Percentiles rank a stretch among this genome's conserved stretches.
phyloP scores from a whole-genome alignment of 2,329 filamentous ascomycete genomes.

The Fusarium sp. region DNA sequence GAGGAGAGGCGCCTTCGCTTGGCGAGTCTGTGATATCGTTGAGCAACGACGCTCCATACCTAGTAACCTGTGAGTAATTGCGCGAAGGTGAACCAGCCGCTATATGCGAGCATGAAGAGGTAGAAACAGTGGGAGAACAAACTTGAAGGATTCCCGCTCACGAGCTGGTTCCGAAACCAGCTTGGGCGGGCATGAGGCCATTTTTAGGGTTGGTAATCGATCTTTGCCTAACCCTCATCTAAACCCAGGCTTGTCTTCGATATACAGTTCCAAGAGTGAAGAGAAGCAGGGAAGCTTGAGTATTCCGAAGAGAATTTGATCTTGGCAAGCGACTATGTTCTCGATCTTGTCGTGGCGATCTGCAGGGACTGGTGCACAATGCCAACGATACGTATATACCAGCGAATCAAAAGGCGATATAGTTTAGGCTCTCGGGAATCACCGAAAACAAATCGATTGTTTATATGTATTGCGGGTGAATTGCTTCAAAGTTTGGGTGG shows the following conservation, averaged over 20 bases:
- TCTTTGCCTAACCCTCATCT: background rate
- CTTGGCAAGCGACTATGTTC: background rate
- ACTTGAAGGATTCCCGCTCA: conserved; percentile 35
- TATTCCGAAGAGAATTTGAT: background rate
- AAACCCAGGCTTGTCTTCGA: background rate
- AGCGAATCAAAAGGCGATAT: background rate
- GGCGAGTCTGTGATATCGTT: conserved; percentile 16
- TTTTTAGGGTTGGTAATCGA: background rate
- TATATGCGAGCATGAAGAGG: background rate
- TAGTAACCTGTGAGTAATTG: conserved; percentile 1
- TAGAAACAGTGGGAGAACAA: background rate
- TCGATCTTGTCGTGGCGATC: conserved; percentile 3
- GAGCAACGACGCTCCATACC: conserved; percentile 31
- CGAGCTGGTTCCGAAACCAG: conserved; percentile 29
- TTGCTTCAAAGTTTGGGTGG: background rate
- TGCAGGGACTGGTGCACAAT: background rate
- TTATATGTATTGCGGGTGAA: background rate
- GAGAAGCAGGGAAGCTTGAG: background rate
- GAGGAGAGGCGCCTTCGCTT: conserved; percentile 16
- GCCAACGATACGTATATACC: background rate
- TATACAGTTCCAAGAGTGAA: background rate
- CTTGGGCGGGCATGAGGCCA: conserved; percentile 17
- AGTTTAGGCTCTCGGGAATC: background rate
- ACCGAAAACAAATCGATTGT: background rate
- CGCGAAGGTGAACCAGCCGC: too few relatives aligned